Evolutionary conservation across 768 basidiomycete species (phyloP).

Genomic region (Russula lepida): DNA sequence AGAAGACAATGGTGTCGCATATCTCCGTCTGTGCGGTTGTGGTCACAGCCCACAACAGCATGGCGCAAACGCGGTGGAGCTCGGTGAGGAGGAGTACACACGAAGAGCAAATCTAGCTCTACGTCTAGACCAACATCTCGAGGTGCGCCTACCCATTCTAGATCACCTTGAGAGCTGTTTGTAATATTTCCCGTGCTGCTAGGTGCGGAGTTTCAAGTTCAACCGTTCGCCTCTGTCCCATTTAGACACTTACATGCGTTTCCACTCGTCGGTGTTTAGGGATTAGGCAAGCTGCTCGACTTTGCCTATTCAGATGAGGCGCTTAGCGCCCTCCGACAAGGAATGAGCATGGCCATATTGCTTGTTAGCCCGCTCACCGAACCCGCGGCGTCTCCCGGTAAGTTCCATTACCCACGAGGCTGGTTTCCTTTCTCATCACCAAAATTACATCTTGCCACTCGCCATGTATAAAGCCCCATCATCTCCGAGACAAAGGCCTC

Average conservation of each 20-base stretch:
- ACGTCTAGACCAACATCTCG: slow-evolving; percentile 71
- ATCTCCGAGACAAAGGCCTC: slow-evolving; percentile 26
- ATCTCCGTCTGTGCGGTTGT: slow-evolving; percentile 58
- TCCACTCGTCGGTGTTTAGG: slow-evolving; percentile 37
- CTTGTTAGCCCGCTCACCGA: slow-evolving; percentile 41
- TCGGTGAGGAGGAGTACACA: slow-evolving; percentile 57
- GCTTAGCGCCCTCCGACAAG: slow-evolving; percentile 58
- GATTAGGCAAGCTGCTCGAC: slow-evolving; percentile 66
- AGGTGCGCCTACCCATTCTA: slow-evolving; percentile 42
- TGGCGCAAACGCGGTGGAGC: slow-evolving; percentile 49
- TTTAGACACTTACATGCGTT: neutral
- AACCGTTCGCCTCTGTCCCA: slow-evolving; percentile 6
- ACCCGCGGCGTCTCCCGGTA: slow-evolving; percentile 46
- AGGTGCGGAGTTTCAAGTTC: slow-evolving; percentile 23
- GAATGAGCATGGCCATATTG: slow-evolving; percentile 52
- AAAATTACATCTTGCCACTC: slow-evolving; percentile 5
- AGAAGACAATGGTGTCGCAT: slow-evolving; percentile 44
- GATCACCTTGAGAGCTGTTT: neutral
- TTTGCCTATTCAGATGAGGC: slow-evolving; percentile 69
- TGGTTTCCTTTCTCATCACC: slow-evolving; percentile 17
- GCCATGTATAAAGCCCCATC: slow-evolving; percentile 23
- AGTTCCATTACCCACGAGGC: slow-evolving; percentile 25
- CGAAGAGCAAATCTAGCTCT: slow-evolving; percentile 68
- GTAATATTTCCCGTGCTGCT: slow-evolving; percentile 3
- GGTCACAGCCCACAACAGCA: slow-evolving; percentile 59